A percentile compares a stretch with the other conserved stretches of the same genome.
Conservation (phyloP, 768 basidiomycete species). For the Tricholoma saponaceum region DNA sequence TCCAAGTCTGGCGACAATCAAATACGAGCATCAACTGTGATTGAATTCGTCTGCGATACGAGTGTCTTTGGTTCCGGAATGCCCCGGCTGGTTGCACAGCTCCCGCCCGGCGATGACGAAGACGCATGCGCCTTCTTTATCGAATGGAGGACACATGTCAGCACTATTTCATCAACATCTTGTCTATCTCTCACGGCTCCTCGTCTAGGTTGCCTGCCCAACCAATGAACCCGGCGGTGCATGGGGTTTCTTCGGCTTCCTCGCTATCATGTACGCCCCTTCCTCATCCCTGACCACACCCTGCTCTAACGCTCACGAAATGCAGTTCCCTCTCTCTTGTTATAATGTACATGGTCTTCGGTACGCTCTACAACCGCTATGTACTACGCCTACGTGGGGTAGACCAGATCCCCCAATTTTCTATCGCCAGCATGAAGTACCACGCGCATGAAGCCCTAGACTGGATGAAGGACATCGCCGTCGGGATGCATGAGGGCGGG, state of each 20-base stretch:
- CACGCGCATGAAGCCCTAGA: constrained; percentile 40
- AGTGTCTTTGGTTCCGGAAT: constrained; percentile 53
- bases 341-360: constrained; percentile 61
- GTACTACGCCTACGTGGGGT: constrained; percentile 68
- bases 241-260: constrained; percentile 49
- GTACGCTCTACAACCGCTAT: constrained; percentile 75
- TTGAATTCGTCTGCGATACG: constrained; percentile 76
- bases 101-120: constrained; percentile 62
- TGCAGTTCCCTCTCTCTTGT: constrained; percentile 52
- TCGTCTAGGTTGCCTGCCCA: constrained; percentile 64
- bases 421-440: constrained; percentile 46
- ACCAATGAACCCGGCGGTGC: constrained; percentile 49
- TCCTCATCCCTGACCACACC: neutral
- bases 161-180: constrained; percentile 15
- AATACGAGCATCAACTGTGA: constrained; percentile 56
- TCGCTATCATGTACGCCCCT: constrained; percentile 55
- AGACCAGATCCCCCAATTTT: constrained; percentile 70
- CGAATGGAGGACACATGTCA: constrained; percentile 81
- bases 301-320: neutral
- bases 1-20: constrained; percentile 32
- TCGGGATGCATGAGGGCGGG: constrained; percentile 19
- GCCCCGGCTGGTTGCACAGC: constrained; percentile 57
- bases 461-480: constrained; percentile 37
- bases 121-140: constrained; percentile 73
- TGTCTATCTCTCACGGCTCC: neutral